Base-by-base conservation (phyloP, 139 green algal genomes). In the Eudorina sp. region DNA sequence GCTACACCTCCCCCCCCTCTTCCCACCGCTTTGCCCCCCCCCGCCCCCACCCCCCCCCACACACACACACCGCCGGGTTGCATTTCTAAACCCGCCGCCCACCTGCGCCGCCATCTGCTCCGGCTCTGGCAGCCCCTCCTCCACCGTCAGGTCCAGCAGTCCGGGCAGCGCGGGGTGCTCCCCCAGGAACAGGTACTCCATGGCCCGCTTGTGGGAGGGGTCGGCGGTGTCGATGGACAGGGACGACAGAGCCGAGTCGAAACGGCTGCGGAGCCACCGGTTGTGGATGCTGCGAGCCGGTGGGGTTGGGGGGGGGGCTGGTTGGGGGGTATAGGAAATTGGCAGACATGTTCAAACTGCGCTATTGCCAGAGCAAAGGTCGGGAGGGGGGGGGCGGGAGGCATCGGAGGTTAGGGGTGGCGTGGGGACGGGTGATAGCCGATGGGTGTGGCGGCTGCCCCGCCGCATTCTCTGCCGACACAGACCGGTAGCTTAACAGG, bases 141-240 rank as follows among this genome's bases (percentile, higher is more conserved):
- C 93, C 41, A 92, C 81, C 27, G 74, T 58, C 53, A 68, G 1
- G n/a, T 92, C 84, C 85, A 94, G 83, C 51, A 93, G 70, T 2
- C 81, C 85, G 45, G 84, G 91, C 75, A 95, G 85, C 18, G 38
- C 85, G 9, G 90, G 93, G 81, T 92, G 80, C 77, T 95, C 90
- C 9, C 92, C 90, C 40, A 91, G 51, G 82, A 95, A 96, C 53
- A 97, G 86, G 86, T 97, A 95, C 88, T 97, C 94, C 66, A 94
- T 78, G 3, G 86, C 73, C 23, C 89, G 88, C 89, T 94, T 95
- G 84, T 92, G 88, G 36, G 53, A 83, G 3, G 84, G 43, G 68
- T 90, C 89, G 41, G 68, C 76, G 19, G 55, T 82, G 77, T 92
- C 84, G 34, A 75, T 45, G 36, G 5, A 29, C 29, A 27, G 34